Base-by-base conservation (phyloP, 225 moss, liverwort and hornwort genomes). In the Antitrichia curtipendula region DNA sequence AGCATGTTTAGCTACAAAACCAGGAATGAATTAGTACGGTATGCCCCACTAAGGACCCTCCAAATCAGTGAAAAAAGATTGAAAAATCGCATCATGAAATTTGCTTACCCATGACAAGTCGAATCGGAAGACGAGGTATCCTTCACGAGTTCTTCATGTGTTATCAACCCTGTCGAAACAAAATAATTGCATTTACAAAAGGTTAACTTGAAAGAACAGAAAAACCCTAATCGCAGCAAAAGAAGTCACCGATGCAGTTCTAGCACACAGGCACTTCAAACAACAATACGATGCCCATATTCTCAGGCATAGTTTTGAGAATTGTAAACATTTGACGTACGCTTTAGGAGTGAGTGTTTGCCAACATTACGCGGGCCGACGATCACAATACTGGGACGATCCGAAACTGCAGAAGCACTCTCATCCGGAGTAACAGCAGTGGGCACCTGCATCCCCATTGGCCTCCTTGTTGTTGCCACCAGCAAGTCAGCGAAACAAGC, bases 361-460 rank as follows among this genome's bases (percentile, higher is more conserved):
- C 98, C 98, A 85, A 95, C 98, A 91, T 86, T 92, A 68, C 86
- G 90, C 50, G 97, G 88, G 53, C 98, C 98, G 59, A 98, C 91
- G 82, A 97, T 86, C 77, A 93, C 92, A 72, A 97, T 89, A 82
- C 95, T 89, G 10, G 97, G 96, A 69, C 94, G 94, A 78, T 74
- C 62, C 82, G 93, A 81, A 24, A 96, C 82, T 70, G 86, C 89
- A 57, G 57, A 86, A 18, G 85, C 87, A 50, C 57, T 86, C 66
- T 86, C 91, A 65, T 85, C 88, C 86, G 85, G 78, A 62, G 81
- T 73, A 57, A 81, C 82, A 53, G 88, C 80, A 82, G 75, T 36
- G 47, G 90, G 90, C 53, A 85, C 85, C 83, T 95, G 92, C 94
- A 96, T 91, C 82, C 96, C 96, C 95, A 94, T 93, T 79, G 85